Evolutionary conservation across 2,329 filamentous ascomycete species (phyloP), one percentile per base, ranked within the genome.

Genomic region (Fusarium stilboides): DNA sequence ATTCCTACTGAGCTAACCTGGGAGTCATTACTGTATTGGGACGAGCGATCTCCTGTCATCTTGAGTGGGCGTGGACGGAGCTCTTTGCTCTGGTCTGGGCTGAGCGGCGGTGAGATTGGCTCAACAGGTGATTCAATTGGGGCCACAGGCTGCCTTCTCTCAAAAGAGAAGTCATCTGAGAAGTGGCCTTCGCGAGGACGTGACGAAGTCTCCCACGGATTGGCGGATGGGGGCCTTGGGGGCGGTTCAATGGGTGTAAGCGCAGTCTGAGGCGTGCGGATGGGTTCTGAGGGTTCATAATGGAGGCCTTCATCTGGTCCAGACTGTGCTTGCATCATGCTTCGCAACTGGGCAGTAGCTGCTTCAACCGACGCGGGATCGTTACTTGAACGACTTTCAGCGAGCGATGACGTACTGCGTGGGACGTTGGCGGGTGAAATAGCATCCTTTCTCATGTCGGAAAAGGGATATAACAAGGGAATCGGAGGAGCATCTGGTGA

Each of bases 161-260:
- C 67, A 15, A 73, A 69, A 17, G 72, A 62, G 12, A 72, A 69
- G 34, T 75, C 70, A 10, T 69, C 72, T 19, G 66, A 44, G 33
- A 65, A 63, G 4, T 68, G 67, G 5, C 53, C 66, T 33, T 76
- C 73, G 7, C 62, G 62, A n/a, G 52, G 59, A 17, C 52, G 55
- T 19, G 72, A 72, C 19, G 69, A 63, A 31, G 62, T 60, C 59
- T 84, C 79, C 83, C 83, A 85, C 8, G 83, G 82, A 53, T 84
- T 81, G 13, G 76, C 62, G 8, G 80, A 81, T 12, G 82, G 81
- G 4, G 81, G 82, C n/a, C 71, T 66, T 8, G 77, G 76, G 2
- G 76, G 71, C 22, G 68, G 68, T 49, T 74, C 74, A 13, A 69
- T 34, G 7, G 69, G 68, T 13, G 78, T 51, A 13, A 64, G 39